Conservation (phyloP, 192 early-diverging fungal species). For the Umbelopsis vinacea region DNA sequence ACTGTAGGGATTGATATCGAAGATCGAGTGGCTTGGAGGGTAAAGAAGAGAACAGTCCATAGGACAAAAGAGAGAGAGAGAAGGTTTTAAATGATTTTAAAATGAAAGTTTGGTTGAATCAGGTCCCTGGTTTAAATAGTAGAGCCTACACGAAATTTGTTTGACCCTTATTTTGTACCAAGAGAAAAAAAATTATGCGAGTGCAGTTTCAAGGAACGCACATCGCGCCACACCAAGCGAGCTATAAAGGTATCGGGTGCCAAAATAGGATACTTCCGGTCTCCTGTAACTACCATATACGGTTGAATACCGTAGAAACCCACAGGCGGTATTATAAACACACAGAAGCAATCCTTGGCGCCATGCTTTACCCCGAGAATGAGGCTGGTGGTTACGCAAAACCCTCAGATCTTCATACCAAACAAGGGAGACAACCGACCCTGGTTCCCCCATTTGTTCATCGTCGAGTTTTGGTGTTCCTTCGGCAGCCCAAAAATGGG, state of each 20-base stretch:
- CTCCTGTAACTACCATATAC: slow-evolving; percentile 4
- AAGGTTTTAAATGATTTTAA: neutral
- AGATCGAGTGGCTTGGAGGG: neutral
- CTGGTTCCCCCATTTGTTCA: neutral
- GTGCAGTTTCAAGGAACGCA: slow-evolving; percentile 16
- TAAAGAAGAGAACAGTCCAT: slow-evolving; percentile 22
- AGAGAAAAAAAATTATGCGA: slow-evolving; percentile 14
- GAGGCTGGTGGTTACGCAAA: slow-evolving; percentile 25
- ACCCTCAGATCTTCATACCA: slow-evolving; percentile 14
- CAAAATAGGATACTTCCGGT: neutral
- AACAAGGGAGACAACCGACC: slow-evolving; percentile 9
- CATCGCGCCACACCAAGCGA: neutral
- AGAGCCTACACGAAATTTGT: neutral
- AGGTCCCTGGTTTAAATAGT: neutral
- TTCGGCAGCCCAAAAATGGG: slow-evolving; percentile 8
- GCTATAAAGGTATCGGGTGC: neutral
- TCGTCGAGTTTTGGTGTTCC: neutral
- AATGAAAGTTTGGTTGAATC: neutral
- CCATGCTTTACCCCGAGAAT: slow-evolving; percentile 9
- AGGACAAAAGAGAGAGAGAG: neutral
- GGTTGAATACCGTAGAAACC: neutral
- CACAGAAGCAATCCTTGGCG: slow-evolving; percentile 13
- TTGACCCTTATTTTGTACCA: slow-evolving; percentile 15
- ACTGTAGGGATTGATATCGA: neutral
- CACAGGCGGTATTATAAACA: slow-evolving; percentile 5